Evolutionary conservation across 306 rosid genomes (phyloP), one percentile per base, ranked within the genome.

Genomic region (Lathyrus sativus): DNA sequence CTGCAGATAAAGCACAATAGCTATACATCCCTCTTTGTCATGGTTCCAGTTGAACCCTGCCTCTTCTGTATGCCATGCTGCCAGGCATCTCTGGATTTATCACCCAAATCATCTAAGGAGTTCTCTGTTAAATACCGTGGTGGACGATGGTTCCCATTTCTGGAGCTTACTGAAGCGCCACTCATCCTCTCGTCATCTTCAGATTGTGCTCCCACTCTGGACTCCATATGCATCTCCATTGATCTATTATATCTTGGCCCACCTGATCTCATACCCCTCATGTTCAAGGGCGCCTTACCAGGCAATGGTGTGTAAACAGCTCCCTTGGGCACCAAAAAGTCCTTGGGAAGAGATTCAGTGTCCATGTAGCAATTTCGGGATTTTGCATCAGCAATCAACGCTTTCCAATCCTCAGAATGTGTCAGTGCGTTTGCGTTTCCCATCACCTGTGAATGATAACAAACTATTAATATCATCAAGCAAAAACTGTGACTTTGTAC

Each of bases 361-460:
- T 90, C 91, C 95, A 82, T 78, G 59, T 83, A 90, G 85, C 97
- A 90, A 67, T 79, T 90, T 82, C 96, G 82, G 55, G 87, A 60
- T 78, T 83, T 93, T 35, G 95, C 96, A 86, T 90, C 98, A 17
- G 76, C 15, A 62, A 93, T 86, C 81, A 93, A 81, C 0, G 97
- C 87, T 63, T 87, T 96, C 98, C 98, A 93, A 70, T 93, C 98
- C 1, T 93, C 97, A 10, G 95, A 86, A 39, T 90, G 91, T 74
- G 76, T 77, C 76, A 93, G 84, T 37, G 98, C 91, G 79, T 53
- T 84, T 6, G 96, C 98, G 59, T 93, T 93, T 67, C 98, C 98
- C 98, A 88, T 93, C 39, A 90, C 95, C 97, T 93, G 96, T 71
- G 70, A 76, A 76, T n/a, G 15, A 58, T 68, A 44, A 75, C 44